A percentile compares a stretch with the other conserved stretches of the same genome.
Evolutionary conservation across 2,329 filamentous ascomycete species (phyloP).

Genomic region (Westerdykella aurantiaca): DNA sequence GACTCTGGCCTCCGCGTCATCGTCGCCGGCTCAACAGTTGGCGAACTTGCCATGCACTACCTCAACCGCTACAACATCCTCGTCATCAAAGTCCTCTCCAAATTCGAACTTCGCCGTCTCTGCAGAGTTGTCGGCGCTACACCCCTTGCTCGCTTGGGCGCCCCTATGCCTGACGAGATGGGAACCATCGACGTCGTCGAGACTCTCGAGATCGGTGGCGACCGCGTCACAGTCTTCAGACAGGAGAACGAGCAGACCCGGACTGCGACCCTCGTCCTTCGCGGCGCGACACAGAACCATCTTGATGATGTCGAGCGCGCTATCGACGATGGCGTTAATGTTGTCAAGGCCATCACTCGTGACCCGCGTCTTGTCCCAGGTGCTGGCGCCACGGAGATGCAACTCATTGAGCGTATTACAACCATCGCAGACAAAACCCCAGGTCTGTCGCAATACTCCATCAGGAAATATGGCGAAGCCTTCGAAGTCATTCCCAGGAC

Average conservation of each 20-base stretch:
- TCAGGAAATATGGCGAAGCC: slow-evolving; percentile 94
- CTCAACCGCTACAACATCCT: slow-evolving; percentile 96
- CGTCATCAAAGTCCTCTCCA: slow-evolving; percentile 93
- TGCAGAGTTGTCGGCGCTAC: slow-evolving; percentile 96
- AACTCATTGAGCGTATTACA: slow-evolving; percentile 87
- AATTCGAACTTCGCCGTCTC: slow-evolving; percentile 90
- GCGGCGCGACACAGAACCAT: slow-evolving; percentile 96
- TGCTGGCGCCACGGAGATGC: slow-evolving; percentile 88
- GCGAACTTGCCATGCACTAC: slow-evolving; percentile 94
- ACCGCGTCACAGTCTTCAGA: slow-evolving; percentile 96
- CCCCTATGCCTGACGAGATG: slow-evolving; percentile 99
- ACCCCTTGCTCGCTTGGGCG: slow-evolving; percentile 88
- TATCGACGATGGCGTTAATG: slow-evolving; percentile 96
- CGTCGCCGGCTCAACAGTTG: slow-evolving; percentile 86
- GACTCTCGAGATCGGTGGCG: slow-evolving; percentile 94
- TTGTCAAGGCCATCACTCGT: slow-evolving; percentile 95
- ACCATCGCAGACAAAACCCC: slow-evolving; percentile 87
- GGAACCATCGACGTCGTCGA: slow-evolving; percentile 90
- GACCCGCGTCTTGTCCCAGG: slow-evolving; percentile 88
- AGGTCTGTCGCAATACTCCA: slow-evolving; percentile 89
- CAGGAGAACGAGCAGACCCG: slow-evolving; percentile 90
- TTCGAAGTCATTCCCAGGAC: slow-evolving; percentile 96
- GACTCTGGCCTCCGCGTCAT: slow-evolving; percentile 90
- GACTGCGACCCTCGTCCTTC: slow-evolving; percentile 88
- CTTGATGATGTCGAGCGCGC: slow-evolving; percentile 95